phyloP scores from a whole-genome alignment of 1,284 basidiomycete genomes.

The Cronartium ribicola region DNA sequence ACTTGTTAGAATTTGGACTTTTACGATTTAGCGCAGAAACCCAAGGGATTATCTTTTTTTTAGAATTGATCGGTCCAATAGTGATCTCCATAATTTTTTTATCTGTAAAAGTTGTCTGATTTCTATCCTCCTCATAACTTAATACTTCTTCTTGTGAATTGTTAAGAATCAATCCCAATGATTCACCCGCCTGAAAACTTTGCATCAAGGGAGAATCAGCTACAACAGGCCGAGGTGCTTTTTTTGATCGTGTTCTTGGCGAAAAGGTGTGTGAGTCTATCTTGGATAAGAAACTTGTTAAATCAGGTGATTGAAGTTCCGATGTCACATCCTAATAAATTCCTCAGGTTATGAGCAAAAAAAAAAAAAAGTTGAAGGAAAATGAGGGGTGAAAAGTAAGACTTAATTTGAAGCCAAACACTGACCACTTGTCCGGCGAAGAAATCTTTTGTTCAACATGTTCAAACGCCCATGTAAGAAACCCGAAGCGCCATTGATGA shows the following conservation, averaged over 20 bases:
- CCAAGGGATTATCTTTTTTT: neutral
- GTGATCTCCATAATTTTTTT: no score
- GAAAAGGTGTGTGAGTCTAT: neutral
- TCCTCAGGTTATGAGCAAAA: no score
- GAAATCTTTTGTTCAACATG: neutral
- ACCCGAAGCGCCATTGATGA: no score
- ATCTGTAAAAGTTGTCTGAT: no score
- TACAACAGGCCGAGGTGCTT: neutral
- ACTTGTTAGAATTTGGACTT: no score
- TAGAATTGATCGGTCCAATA: no score
- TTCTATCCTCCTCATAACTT: no score
- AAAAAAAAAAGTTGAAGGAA: no score
- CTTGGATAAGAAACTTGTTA: neutral
- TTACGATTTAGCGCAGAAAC: neutral
- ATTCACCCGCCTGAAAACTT: neutral
- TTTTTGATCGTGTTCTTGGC: neutral
- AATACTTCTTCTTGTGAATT: no score
- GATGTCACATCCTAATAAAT: neutral
- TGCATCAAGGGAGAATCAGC: neutral
- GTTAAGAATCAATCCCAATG: neutral
- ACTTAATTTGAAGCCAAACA: neutral
- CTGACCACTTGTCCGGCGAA: neutral
- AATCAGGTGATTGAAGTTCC: slow-evolving; percentile 2
- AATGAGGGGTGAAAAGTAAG: no score
- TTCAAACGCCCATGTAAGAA: no score